phyloP scores from a whole-genome alignment of 2,329 filamentous ascomycete genomes.

The Paraphaeosphaeria minitans region DNA sequence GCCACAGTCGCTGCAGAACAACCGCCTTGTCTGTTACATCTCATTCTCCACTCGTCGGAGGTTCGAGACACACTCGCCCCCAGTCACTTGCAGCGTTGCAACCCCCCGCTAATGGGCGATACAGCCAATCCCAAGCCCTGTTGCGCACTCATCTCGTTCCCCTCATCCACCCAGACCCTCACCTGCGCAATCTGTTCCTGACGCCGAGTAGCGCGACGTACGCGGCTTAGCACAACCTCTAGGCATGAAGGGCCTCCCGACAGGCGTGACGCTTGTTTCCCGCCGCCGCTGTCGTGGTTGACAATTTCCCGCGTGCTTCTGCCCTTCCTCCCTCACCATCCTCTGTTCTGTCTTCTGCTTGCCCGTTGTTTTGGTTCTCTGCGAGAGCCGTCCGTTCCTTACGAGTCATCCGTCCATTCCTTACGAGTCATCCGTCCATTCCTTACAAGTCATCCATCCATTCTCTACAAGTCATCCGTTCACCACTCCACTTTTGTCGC shows the following conservation, averaged over 20 bases:
- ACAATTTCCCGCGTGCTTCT: constrained; percentile 22
- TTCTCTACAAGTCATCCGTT: constrained; percentile 35
- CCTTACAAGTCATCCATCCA: too few relatives aligned
- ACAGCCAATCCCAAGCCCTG: constrained; percentile 33
- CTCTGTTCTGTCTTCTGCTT: constrained; percentile 23
- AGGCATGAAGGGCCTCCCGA: constrained; percentile 32
- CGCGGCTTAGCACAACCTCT: constrained; percentile 31
- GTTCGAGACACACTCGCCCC: constrained; percentile 25
- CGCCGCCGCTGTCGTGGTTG: constrained; percentile 27
- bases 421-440: constrained; percentile 29
- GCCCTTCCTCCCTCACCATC: constrained; percentile 26
- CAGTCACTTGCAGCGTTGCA: constrained; percentile 33
- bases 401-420: constrained; percentile 30
- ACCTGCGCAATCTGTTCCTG: constrained; percentile 45
- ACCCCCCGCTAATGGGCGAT: constrained; percentile 11
- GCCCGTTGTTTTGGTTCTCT: constrained; percentile 39
- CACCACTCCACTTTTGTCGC: constrained; percentile 22
- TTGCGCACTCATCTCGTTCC: constrained; percentile 18
- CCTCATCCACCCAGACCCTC: constrained; percentile 27
- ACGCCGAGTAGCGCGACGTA: constrained; percentile 29
- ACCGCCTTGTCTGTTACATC: constrained; percentile 25
- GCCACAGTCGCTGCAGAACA: constrained; percentile 30
- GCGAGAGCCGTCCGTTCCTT: constrained; percentile 50
- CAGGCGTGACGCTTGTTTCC: constrained; percentile 34
- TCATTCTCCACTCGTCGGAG: constrained; percentile 11